phyloP scores from a whole-genome alignment of 345 rosid genomes.

The Abelmoschus esculentus region DNA sequence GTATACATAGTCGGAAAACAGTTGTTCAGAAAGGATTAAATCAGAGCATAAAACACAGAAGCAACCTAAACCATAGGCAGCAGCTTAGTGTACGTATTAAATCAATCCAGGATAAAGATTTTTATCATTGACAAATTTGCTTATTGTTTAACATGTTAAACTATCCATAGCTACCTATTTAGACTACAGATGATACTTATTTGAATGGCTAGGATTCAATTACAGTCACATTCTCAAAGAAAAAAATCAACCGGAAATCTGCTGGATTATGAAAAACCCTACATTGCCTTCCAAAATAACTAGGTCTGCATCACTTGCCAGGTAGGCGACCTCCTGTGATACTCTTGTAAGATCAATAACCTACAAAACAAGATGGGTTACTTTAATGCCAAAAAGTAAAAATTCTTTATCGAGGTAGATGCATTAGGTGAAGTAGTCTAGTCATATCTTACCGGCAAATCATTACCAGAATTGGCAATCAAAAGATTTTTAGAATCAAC shows the following conservation, averaged over 20 bases:
- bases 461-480: conserved; percentile 90
- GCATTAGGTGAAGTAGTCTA: background rate
- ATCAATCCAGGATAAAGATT: background rate
- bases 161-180: background rate
- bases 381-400: background rate
- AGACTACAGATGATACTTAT: background rate
- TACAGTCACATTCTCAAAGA: background rate
- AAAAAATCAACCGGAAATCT: background rate
- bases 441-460: conserved; percentile 72
- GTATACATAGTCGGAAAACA: conserved; percentile 2
- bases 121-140: background rate
- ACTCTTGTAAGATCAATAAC: conserved; percentile 93
- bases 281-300: conserved; percentile 99
- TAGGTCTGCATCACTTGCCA: conserved; percentile 78
- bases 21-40: background rate
- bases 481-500: conserved; percentile 80
- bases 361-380: conserved; percentile 30
- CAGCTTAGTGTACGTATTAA: background rate
- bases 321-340: conserved; percentile 82
- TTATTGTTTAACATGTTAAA: background rate
- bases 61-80: background rate
- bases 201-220: background rate
- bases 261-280: conserved; percentile 22
- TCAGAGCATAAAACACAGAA: background rate
- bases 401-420: background rate